Base-by-base conservation (phyloP, 371 early-diverging fungal species). In the Apophysomyces variabilis region DNA sequence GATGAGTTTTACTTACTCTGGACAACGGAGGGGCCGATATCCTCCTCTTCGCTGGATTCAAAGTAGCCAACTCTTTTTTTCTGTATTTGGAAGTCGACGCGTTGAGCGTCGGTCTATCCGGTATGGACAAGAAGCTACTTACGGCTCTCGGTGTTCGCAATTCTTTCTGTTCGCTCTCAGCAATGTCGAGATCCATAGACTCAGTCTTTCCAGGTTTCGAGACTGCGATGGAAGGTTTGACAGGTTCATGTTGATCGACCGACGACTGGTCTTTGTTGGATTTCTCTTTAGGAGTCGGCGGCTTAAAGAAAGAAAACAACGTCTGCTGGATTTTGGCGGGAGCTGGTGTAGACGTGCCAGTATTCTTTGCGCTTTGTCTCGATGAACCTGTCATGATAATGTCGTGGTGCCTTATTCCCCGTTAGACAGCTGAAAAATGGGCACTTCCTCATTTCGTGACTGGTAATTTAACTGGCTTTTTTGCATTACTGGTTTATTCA, bases 251-350 rank as follows among this genome's bases (percentile, higher is more conserved):
- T 58, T 12, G 32, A 35, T 2, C 26, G n/a, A 18, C 61, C 47
- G 58, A 35, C 62, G 67, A 37, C 36, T 61, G 41, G 46, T 44
- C 18, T 32, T 16, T 46, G 11, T 54, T 21, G 9, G 70, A 26
- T 9, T 57, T 16, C 18, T 50, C 35, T 12, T 71, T 65, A 2
- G 73, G 35, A 5, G 65, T 8, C 14, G 69, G 57, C 7, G 66
- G 47, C 38, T 75, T 75, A 72, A 80, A 80, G 68, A 77, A 80
- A 14, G 77, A 77, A 43, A 77, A 68, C 32, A 80, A 72, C 2
- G 80, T 72, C 64, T 70, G 70, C 65, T 80, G 80, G 16, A 69
- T 68, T 11, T n/a, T 11, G 41, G 32, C 21, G 13, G 61, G 44
- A 4, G n/a, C 21, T 7, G 5, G 54, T 7, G 9, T 26, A 50